Base-by-base conservation (phyloP, 345 rosid genomes). In the Linum tenue region DNA sequence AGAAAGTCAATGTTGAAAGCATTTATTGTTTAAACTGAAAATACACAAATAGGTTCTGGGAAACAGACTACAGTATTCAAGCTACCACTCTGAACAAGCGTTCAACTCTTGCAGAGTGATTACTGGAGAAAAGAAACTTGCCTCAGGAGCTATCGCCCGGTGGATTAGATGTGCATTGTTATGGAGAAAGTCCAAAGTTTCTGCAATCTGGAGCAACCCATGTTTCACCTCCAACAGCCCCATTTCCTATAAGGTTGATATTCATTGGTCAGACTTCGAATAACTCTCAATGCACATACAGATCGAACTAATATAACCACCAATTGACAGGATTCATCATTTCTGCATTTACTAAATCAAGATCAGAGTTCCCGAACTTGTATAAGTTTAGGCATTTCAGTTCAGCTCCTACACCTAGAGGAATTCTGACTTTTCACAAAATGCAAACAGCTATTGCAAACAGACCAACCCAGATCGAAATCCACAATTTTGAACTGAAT, bases 101-200 rank as follows among this genome's bases (percentile, higher is more conserved):
- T 16, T 56, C 60, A 17, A 22, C 31, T 22, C 31, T 22, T 22
- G 31, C 31, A 22, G 31, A 22, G 31, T 22, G 31, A 22, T 22
- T 17, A 17, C 15, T 3, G 50, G 37, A 56, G 0, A 42, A 3
- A 9, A 53, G 57, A 55, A 7, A 55, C 64, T 42, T 66, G 85
- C 97, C 97, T 90, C 99, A 17, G 97, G 97, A 42, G 95, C 81
- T 79, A 88, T 79, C 62, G 99, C 89, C 4, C 92, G 84, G 70
- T 94, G 99, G 71, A 94, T 75, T 55, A 94, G 96, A 42, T 66
- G 72, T 3, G 99, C 97, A 68, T 94, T 86, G 69, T 79, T 90
- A 77, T 90, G 97, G 55, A 94, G 82, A 78, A 94, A 90, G 64
- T 94, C 86, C 73, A 94, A 72, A 31, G 97, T 75, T 81, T 94